Base-by-base conservation (phyloP, 2,329 filamentous ascomycete species). In the Pezicula neosporulosa region DNA sequence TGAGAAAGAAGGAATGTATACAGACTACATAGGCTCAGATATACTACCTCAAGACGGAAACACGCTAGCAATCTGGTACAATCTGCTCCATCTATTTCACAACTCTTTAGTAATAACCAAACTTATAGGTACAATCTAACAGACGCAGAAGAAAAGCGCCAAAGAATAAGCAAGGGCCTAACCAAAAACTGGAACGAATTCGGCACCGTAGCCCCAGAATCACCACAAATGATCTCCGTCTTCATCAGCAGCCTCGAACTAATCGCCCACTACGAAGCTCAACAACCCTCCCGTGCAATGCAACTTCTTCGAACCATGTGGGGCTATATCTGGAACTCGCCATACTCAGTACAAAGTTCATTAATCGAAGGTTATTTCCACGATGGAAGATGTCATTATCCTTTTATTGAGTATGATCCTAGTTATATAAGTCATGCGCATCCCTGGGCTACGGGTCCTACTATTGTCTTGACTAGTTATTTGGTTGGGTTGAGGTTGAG, bases 301-400 rank as follows among this genome's bases (percentile, higher is more conserved):
- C 35, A 51, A 33, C 49, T 51, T 5, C 33, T 51, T n/a, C 44
- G 49, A 2, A 48, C 37, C n/a, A 49, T 49, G 47, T 49, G 47
- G 47, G 21, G 37, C 15, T 49, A 49, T 27, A 49, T 49, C 15
- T 43, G 35, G 35, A 49, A 19, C 21, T 18, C 47, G 3, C 47
- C 47, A 5, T 49, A 43, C 21, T 18, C 35, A 21, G 47, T 49
- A 5, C 47, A 49, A 24, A 41, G 35, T 15, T 49, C 36, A 6
- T 35, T 49, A 8, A 43, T 49, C 15, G 47, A 49, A 28, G 47
- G 47, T 21, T 49, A 49, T 30, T 49, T 41, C 27, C 35, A 43
- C 10, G 35, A 44, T 16, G 36, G 47, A 15, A 10, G 13, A 18
- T 43, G 35, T 16, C 18, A 24, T 9, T 21, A 21, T 21, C 21